Conservation (phyloP, 495 filamentous ascomycete genomes). For the Cercophora samala region DNA sequence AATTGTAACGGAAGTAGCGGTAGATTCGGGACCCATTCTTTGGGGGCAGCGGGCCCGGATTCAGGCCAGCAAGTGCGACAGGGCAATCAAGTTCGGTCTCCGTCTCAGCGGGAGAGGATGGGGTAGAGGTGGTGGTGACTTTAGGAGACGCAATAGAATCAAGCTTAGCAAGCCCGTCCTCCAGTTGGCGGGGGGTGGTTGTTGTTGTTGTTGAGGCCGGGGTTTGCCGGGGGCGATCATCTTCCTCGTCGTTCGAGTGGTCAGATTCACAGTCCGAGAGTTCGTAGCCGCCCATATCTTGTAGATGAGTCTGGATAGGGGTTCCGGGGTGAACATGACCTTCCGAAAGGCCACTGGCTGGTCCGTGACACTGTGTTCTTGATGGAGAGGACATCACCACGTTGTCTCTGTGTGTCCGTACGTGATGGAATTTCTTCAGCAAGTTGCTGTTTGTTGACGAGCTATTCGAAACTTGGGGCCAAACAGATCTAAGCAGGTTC, state of each 20-base stretch:
- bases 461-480: too few species aligned
- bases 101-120: conserved; percentile 3
- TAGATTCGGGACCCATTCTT: conserved; percentile 32
- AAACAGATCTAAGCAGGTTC: too few species aligned
- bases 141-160: not conserved
- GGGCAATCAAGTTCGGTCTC: conserved; percentile 9
- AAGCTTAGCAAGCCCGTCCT: not conserved
- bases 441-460: too few species aligned
- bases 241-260: not conserved
- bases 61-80: conserved; percentile 19
- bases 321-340: too few species aligned
- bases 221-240: too few species aligned
- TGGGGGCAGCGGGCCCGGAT: conserved; percentile 24
- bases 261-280: not conserved
- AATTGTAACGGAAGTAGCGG: conserved; percentile 35
- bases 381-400: too few species aligned
- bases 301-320: not conserved
- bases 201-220: not conserved
- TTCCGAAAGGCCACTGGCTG: too few species aligned
- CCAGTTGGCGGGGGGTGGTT: not conserved
- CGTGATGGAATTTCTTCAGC: too few species aligned
- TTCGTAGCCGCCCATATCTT: not conserved
- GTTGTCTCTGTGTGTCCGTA: too few species aligned
- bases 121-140: not conserved
- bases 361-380: too few species aligned